phyloP scores from a whole-genome alignment of 805 yeast species.

The Candida orba region DNA sequence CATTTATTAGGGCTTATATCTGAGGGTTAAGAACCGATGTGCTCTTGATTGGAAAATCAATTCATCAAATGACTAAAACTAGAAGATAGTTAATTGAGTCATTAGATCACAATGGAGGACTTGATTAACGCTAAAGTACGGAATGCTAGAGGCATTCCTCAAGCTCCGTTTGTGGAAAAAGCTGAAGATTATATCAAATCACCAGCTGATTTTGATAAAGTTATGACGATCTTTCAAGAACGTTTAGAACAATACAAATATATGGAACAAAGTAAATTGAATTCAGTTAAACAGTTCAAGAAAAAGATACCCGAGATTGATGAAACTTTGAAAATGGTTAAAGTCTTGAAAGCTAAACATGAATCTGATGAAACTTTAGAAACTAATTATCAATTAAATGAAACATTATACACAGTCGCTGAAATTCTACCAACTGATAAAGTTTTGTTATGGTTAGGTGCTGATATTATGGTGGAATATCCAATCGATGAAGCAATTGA shows the following conservation, averaged over 20 bases:
- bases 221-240: conserved; percentile 75
- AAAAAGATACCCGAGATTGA: conserved; percentile 86
- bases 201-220: conserved; percentile 61
- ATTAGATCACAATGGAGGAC: conserved; percentile 13
- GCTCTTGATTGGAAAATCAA: too few species aligned
- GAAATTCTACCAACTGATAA: conserved; percentile 52
- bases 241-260: conserved; percentile 83
- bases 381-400: conserved; percentile 88
- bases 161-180: conserved; percentile 86
- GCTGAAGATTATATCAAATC: conserved; percentile 69
- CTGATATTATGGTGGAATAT: conserved; percentile 94
- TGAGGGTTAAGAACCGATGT: too few species aligned
- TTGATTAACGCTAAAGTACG: conserved; percentile 20
- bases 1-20: too few species aligned
- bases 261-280: conserved; percentile 49
- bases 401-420: conserved; percentile 85
- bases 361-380: conserved; percentile 39
- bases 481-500: conserved; percentile 82
- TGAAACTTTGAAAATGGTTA: conserved; percentile 72
- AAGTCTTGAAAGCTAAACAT: conserved; percentile 45
- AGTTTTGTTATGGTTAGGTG: conserved; percentile 95
- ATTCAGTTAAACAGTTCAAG: conserved; percentile 38
- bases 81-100: too few species aligned
- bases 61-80: too few species aligned
- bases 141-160: conserved; percentile 94